These are phyloP conservation scores for Ananas comosus DNA, from an alignment of 176 grass and related monocot genomes.

Conservation along the genomic window DNA sequence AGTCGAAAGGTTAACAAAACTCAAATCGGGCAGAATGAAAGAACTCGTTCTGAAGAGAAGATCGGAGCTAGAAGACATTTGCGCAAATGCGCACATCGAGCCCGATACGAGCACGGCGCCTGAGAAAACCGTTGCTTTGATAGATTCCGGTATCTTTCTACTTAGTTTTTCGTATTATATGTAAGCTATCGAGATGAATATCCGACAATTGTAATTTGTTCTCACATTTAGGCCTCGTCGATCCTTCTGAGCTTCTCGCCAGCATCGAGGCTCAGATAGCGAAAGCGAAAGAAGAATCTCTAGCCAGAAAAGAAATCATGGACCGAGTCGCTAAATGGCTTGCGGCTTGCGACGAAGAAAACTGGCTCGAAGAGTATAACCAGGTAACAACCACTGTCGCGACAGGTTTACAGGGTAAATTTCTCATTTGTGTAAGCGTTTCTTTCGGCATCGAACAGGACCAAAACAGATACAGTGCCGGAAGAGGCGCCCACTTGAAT, in stretches of 20 bases:
- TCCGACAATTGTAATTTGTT: constrained; percentile 19
- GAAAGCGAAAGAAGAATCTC: constrained; percentile 66
- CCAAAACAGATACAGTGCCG: constrained; percentile 68
- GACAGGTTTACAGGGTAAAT: neutral
- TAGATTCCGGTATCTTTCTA: constrained; percentile 73
- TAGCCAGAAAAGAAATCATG: constrained; percentile 81
- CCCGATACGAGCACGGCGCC: constrained; percentile 77
- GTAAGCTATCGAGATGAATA: constrained; percentile 11
- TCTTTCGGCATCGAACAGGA: constrained; percentile 38
- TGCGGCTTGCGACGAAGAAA: constrained; percentile 78
- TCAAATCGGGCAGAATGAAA: constrained; percentile 90
- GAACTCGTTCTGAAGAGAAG: constrained; percentile 93
- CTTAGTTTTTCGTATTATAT: constrained; percentile 1
- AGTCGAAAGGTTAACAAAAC: constrained; percentile 64
- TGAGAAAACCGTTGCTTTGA: constrained; percentile 66
- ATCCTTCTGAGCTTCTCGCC: constrained; percentile 84
- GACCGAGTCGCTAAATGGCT: constrained; percentile 79
- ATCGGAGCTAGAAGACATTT: constrained; percentile 86
- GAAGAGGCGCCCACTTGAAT: constrained; percentile 82
- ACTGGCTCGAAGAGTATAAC: constrained; percentile 96
- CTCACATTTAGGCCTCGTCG: constrained; percentile 62
- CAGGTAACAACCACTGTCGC: constrained; percentile 36
- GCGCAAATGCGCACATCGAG: constrained; percentile 62
- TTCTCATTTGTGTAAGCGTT: constrained; percentile 14
- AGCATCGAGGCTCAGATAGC: constrained; percentile 77